A percentile compares a stretch with the other conserved stretches of the same genome.
Evolutionary conservation across 306 rosid species (phyloP).

Genomic region (Aeschynomene evenia): DNA sequence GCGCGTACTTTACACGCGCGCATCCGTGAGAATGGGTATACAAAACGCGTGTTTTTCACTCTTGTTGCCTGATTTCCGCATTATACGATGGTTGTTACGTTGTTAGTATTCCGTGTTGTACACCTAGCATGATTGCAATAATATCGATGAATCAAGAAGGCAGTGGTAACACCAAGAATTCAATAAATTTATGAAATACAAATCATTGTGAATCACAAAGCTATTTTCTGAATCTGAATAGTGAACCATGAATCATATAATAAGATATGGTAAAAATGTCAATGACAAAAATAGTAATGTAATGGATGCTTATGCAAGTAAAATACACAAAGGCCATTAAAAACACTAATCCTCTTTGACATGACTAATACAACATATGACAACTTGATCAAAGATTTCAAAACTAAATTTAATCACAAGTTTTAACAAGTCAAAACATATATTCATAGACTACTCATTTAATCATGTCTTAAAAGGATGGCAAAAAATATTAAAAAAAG

Average conservation of each 20-base stretch:
- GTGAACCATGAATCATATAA: background rate
- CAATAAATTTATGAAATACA: background rate
- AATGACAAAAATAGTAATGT: background rate
- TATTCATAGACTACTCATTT: background rate
- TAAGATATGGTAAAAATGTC: background rate
- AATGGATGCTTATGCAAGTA: background rate
- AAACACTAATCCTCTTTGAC: background rate
- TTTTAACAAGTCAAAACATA: background rate
- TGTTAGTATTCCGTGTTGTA: too few relatives aligned
- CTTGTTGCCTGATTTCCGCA: too few relatives aligned
- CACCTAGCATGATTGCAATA: too few relatives aligned
- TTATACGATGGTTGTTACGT: too few relatives aligned
- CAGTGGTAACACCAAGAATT: background rate
- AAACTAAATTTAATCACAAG: background rate
- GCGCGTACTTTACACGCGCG: too few relatives aligned
- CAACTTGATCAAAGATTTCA: background rate
- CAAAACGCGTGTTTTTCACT: too few relatives aligned
- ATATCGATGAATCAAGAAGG: background rate
- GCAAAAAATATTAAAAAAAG: background rate
- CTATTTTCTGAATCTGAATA: background rate
- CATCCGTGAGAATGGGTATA: too few relatives aligned
- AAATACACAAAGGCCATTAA: background rate
- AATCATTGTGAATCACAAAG: background rate
- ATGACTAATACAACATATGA: background rate
- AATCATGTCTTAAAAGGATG: background rate